Base-by-base conservation (phyloP, 2,329 filamentous ascomycete species). In the Lecanicillium sp. region DNA sequence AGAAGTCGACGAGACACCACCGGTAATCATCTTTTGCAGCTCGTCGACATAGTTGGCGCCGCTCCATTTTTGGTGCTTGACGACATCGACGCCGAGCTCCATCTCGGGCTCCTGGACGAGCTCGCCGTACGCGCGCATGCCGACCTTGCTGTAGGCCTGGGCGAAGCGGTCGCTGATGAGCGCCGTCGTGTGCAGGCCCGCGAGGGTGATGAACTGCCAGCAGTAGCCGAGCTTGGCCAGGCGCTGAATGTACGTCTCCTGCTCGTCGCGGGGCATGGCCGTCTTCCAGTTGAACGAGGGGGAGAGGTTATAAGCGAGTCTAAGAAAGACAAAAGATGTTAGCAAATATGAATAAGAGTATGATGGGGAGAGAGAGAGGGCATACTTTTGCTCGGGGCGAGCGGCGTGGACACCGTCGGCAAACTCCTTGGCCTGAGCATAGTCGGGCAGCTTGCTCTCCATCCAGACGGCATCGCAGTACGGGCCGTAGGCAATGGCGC, bases 201-300 rank as follows among this genome's bases (percentile, higher is more conserved):
- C 92, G 33, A 98, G 79, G n/a, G 92, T 98, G 71, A 98, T 98
- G 74, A 98, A 98, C 66, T 98, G 92, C 92, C 92, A 98, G 78
- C 87, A 94, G 77, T 98, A 98, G 46, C 92, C 92, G 35, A 98
- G 77, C 46, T 69, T 57, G 44, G 81, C 88, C 29, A 98, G 84
- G 30, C 92, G 86, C 46, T 81, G 72, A 69, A 98, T 98, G 70
- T 97, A 98, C 15, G 92, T 98, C 69, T 95, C 87, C 68, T 98
- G 92, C 61, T 97, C 90, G 38, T 76, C 73, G 49, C 84, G 79
- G 32, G 87, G 75, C 89, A 79, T 96, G 53, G 90, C 92, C 42
- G 88, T 76, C 73, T 97, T 97, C 92, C 92, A 98, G 79, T 98
- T 98, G 83, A 98, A 98, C 4, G 88, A 95, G 20, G 92, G 92